These are phyloP conservation scores for Coemansia sp. DNA, from an alignment of 192 early-diverging fungal genomes.

Conservation along the genomic window DNA sequence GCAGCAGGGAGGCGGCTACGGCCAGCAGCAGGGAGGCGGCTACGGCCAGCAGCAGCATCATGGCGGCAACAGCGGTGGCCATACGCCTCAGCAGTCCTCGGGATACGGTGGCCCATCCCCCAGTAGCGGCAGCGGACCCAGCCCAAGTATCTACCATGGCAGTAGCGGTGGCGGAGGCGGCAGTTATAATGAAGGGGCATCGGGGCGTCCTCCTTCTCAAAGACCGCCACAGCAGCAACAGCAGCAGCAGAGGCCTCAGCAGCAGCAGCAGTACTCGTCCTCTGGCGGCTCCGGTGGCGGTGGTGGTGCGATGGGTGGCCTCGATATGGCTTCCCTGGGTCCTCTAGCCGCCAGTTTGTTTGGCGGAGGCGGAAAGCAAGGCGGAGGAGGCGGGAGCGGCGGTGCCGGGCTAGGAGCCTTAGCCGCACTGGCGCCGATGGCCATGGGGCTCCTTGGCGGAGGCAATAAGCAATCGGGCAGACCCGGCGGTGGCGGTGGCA, in stretches of 20 bases:
- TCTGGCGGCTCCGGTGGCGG: not conserved
- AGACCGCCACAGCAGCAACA: slow-evolving; percentile 5
- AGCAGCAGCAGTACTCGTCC: slow-evolving; percentile 11
- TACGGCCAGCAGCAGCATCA: not conserved
- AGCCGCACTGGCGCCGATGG: slow-evolving; percentile 42
- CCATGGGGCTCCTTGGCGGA: slow-evolving; percentile 39
- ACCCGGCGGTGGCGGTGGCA: slow-evolving; percentile 18
- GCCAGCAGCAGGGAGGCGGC: too few relatives aligned
- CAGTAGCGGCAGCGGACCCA: not conserved
- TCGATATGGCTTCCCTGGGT: slow-evolving; percentile 41
- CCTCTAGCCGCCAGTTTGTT: slow-evolving; percentile 37
- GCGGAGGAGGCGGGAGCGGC: slow-evolving; percentile 11
- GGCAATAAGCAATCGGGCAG: slow-evolving; percentile 18
- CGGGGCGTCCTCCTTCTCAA: slow-evolving; percentile 4
- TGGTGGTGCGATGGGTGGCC: slow-evolving; percentile 33
- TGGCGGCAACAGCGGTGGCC: not conserved
- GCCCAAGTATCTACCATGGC: slow-evolving; percentile 10
- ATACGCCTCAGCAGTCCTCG: not conserved
- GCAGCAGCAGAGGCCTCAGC: slow-evolving; percentile 12
- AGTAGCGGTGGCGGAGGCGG: slow-evolving; percentile 5
- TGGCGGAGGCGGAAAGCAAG: slow-evolving; percentile 14
- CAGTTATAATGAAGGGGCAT: not conserved
- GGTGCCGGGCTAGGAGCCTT: slow-evolving; percentile 44
- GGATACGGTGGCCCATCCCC: slow-evolving; percentile 1
- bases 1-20: not conserved